phyloP scores from a whole-genome alignment of 345 rosid species.

The Acer yangbiense region DNA sequence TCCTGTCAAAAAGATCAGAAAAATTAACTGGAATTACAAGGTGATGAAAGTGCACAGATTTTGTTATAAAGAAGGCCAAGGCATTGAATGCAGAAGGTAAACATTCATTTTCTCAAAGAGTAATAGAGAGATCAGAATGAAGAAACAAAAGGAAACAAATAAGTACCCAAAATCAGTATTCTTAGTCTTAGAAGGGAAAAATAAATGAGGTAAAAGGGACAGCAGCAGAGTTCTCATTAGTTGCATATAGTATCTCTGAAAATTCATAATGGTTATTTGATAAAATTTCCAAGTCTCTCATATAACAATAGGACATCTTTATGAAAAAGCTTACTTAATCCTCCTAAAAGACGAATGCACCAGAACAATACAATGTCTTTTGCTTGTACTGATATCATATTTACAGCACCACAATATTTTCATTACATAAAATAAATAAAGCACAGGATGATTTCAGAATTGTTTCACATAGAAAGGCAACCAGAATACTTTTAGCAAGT shows the following conservation, averaged over 20 bases:
- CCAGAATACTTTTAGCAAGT: no score
- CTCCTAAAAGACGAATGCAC: background rate
- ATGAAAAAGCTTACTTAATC: background rate
- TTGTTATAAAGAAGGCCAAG: background rate
- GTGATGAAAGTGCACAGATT: background rate
- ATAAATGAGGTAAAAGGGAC: background rate
- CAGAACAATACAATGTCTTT: background rate
- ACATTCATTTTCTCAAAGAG: background rate
- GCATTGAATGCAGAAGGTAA: background rate
- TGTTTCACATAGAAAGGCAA: no score
- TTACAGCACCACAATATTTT: background rate
- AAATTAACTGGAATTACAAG: background rate
- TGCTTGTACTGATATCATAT: background rate
- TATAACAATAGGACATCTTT: background rate
- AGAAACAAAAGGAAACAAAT: background rate
- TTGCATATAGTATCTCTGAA: background rate
- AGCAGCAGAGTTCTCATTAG: background rate
- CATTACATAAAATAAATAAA: background rate
- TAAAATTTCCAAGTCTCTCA: background rate
- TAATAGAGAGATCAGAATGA: background rate
- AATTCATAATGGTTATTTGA: background rate
- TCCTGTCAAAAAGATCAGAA: slow-evolving; percentile 43
- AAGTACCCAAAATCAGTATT: background rate
- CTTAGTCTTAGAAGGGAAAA: background rate
- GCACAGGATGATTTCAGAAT: background rate